Evolutionary conservation across 805 yeast species (phyloP).

Genomic region (Hanseniaspora jakobsenii): DNA sequence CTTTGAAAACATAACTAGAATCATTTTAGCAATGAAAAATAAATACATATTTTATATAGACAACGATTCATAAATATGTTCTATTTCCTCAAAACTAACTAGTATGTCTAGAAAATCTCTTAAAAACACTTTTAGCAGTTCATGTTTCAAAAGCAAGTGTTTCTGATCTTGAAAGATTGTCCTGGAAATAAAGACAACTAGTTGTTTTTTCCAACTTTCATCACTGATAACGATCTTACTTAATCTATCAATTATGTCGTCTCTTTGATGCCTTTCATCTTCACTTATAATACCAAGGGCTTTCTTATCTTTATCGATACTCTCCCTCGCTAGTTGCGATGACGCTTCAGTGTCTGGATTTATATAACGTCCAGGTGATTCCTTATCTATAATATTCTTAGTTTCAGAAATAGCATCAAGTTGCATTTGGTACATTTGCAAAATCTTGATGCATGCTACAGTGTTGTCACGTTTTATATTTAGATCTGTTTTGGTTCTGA

Average conservation of each 20-base stretch:
- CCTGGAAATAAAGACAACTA: slow-evolving; percentile 11
- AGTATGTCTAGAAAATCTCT: slow-evolving; percentile 11
- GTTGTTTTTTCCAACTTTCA: slow-evolving; percentile 14
- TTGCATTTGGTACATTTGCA: slow-evolving; percentile 4
- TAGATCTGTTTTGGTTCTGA: slow-evolving; percentile 1
- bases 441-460: slow-evolving; percentile 3
- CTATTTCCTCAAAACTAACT: slow-evolving; percentile 14
- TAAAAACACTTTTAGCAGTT: slow-evolving; percentile 7
- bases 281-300: neutral
- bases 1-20: no score
- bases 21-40: no score
- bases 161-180: slow-evolving; percentile 14
- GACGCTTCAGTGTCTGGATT: no score
- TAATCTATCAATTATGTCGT: neutral
- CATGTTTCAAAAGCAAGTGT: slow-evolving; percentile 4
- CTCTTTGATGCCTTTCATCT: neutral
- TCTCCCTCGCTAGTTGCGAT: no score
- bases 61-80: slow-evolving; percentile 13
- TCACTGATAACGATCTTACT: slow-evolving; percentile 4
- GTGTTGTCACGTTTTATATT: slow-evolving; percentile 5
- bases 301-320: neutral
- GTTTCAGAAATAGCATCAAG: neutral
- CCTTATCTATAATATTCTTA: neutral
- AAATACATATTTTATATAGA: slow-evolving; percentile 2
- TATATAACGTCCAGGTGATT: no score